Evolutionary conservation across 1,139 yeast genomes (phyloP), one percentile per base, ranked within the genome.

Genomic region (Candida glucosophila): DNA sequence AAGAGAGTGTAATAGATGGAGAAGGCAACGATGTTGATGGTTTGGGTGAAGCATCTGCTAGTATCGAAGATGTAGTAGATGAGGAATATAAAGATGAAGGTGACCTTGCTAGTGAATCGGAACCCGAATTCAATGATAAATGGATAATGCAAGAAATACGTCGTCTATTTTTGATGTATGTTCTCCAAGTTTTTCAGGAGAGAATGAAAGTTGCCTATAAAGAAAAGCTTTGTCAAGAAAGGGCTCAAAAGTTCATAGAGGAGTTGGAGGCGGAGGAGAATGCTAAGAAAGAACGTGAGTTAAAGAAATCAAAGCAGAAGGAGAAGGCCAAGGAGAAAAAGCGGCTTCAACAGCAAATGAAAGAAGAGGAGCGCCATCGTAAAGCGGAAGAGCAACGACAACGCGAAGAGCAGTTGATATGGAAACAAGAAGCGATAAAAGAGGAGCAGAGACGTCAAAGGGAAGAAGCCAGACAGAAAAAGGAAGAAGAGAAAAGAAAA

Each of bases 261-360:
- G 95, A 83, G 44, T 66, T 83, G 24, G 93, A 81, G 33, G 83
- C 78, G 12, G 93, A 81, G 49, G 81, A 75, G 38, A 64, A 67
- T 25, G 73, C 76, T 15, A 70, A 75, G 44, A 73, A 72, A 43
- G 86, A 78, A 37, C 73, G 73, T 24, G 90, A 79, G 46, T 71
- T 73, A 47, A 79, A 79, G 52, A 79, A 77, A 44, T 63, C 67
- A 35, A 68, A 68, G 33, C 90, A 80, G 38, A 77, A 73, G 49
- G 93, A 83, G 42, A 77, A 76, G 55, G 76, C 78, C 31, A 77
- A 77, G 46, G 92, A 82, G 40, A 81, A 80, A 65, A 81, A 80
- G 47, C 66, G 79, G 14, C 63, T 69, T 22, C 77, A 69, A 35
- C 81, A 77, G 43, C 61, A 63, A 27, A 85, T 82, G 12, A 79